Evolutionary conservation across 192 early-diverging fungal genomes (phyloP).

Genomic region (Coemansia sp.): DNA sequence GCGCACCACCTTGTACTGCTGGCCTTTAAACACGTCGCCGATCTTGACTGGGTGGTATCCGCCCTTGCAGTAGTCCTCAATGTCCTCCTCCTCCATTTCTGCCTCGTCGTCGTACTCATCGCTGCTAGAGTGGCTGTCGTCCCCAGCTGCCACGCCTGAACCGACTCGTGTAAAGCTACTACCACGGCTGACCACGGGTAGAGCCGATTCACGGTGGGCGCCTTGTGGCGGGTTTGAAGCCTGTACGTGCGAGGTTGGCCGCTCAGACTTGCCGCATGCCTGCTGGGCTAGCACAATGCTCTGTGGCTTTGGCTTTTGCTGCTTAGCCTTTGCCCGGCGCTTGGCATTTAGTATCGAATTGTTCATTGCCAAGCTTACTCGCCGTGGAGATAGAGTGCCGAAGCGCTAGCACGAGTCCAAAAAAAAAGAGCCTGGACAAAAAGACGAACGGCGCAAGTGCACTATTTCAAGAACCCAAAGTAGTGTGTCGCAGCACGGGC

Average conservation of each 20-base stretch:
- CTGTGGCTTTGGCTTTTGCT: conserved; percentile 40
- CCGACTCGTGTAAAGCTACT: conserved; percentile 7
- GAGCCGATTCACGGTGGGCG: background rate
- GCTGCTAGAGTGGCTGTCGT: conserved; percentile 25
- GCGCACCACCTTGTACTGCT: conserved; percentile 81
- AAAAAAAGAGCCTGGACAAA: background rate
- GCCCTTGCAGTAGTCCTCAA: conserved; percentile 88
- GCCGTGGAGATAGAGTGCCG: background rate
- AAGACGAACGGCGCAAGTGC: conserved; percentile 1
- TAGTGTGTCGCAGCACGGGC: background rate
- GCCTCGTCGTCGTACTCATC: conserved; percentile 55
- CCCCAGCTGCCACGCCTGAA: conserved; percentile 1
- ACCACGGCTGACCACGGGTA: conserved; percentile 1
- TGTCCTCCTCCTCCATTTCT: conserved; percentile 84
- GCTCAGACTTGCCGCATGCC: background rate
- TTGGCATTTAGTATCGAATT: conserved; percentile 49
- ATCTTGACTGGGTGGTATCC: conserved; percentile 92
- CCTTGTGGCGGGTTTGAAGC: conserved; percentile 3
- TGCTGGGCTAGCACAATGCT: background rate
- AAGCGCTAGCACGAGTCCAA: background rate
- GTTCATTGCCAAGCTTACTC: conserved; percentile 3
- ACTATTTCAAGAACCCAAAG: conserved; percentile 3
- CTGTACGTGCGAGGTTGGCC: background rate
- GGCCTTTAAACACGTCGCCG: conserved; percentile 79
- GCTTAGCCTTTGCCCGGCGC: conserved; percentile 55